Base-by-base conservation (phyloP, 306 rosid species). In the Cucurbita moschata region DNA sequence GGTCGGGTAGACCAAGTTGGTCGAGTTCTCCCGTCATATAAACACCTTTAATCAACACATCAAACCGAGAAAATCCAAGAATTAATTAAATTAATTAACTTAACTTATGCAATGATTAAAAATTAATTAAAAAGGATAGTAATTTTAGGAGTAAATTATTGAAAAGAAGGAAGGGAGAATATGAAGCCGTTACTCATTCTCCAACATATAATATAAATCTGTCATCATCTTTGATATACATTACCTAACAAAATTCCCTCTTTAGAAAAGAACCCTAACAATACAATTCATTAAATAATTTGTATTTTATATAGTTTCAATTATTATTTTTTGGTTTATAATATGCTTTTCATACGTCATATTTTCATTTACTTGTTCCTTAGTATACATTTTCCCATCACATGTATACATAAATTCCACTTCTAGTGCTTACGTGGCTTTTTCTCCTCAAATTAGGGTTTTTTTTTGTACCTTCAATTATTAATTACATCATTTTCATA, bases 151-250 rank as follows among this genome's bases (percentile, higher is more conserved):
- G 77, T 42, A 49, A 88, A 88, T 86, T 59, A 88, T 82, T 88
- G 91, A 84, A 76, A 79, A 64, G n/a, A 70, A 79, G 78, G 64
- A 69, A 55, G 80, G 82, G 89, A 66, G 96, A 94, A 84, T 85
- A 84, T 83, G 15, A 84, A 90, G 92, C 96, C 97, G 96, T 94
- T 93, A 94, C 98, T 94, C 98, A 89, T 94, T 88, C 87, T 85
- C 90, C 94, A 86, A 90, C 96, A 82, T 82, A 81, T 76, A 52
- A 52, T 74, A 59, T 64, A 69, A 26, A 43, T 19, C 12, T 47
- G 59, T 63, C 71, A 76, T 75, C 86, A 88, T 55, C 58, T 2
- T 72, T 15, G 23, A 53, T 55, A 5, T 74, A 47, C 19, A 74
- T 60, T 30, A 56, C 96, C 96, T 82, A 93, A 88, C 86, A 74